Base-by-base conservation (phyloP, 2,329 filamentous ascomycete genomes). In the Neophaeococcomyces aloes region DNA sequence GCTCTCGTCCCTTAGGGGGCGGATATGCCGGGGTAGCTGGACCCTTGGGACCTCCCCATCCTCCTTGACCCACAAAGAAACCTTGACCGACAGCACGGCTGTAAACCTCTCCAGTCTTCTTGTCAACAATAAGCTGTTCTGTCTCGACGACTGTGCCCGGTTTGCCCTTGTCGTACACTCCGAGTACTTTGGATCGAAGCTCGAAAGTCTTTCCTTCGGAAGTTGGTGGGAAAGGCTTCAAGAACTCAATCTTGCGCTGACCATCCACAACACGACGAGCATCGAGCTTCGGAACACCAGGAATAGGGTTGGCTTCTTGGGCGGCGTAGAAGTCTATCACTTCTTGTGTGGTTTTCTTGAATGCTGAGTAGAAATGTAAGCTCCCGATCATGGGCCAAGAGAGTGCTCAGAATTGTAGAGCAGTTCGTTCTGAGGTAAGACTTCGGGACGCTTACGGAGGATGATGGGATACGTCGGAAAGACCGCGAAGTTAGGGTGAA, bases 381-480 rank as follows among this genome's bases (percentile, higher is more conserved):
- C 44, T 42, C 10, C 23, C 5, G 23, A 27, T 27, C 23, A 27
- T 27, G 43, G 31, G 23, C 23, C 23, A 27, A 27, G 52, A 23
- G 56, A 46, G 50, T 4, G 55, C 50, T 57, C 56, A 64, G 70
- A 27, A 27, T 27, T 27, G 23, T 10, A 27, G 23, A 6, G 10
- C 5, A 10, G 10, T 27, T 10, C 10, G 23, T 10, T 5, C 5
- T 27, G 23, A 27, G 23, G 23, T 10, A 27, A 27, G 5, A 10
- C 23, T 27, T 19, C 4, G 7, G 39, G 21, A 11, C 27, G 60
- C 76, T 58, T 68, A 83, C 80, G 78, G 33, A 94, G 78, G 57
- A 91, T 77, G 53, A 89, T 74, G 15, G 86, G 78, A 63, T 93
- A 94, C 33, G 87, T 94, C 14, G 88, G 88, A 65, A 95, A 95